Conservation (phyloP, 2,329 filamentous ascomycete species). For the Pyrenophora teres region DNA sequence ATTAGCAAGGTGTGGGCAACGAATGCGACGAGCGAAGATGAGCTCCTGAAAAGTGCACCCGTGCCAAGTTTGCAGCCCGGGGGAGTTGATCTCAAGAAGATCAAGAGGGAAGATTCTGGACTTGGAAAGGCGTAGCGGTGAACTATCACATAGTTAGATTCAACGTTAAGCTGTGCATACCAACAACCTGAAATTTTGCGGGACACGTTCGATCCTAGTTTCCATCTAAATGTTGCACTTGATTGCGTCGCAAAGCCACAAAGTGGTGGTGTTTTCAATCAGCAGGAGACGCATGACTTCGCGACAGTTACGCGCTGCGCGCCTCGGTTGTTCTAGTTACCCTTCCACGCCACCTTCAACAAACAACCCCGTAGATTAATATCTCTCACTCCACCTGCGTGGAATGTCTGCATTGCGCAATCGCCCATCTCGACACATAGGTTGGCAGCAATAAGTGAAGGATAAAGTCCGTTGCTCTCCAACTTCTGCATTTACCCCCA, state of each 20-base stretch:
- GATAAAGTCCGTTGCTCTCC: background rate
- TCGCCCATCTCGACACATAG: background rate
- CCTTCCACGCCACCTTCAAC: slow-evolving; percentile 10
- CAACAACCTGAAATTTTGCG: background rate
- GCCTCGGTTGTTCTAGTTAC: slow-evolving; percentile 20
- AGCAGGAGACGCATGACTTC: slow-evolving; percentile 15
- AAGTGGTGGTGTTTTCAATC: background rate
- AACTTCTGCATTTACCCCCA: slow-evolving; percentile 2
- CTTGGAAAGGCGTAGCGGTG: slow-evolving; percentile 11
- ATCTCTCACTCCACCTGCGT: background rate
- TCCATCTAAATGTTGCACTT: background rate
- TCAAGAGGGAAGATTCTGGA: slow-evolving; percentile 20
- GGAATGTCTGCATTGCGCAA: background rate
- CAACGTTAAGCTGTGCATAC: background rate
- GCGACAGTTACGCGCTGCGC: slow-evolving; percentile 24
- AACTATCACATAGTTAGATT: slow-evolving; percentile 16
- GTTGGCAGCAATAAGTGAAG: slow-evolving; percentile 2
- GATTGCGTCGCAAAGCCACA: background rate
- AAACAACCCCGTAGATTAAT: slow-evolving; percentile 11
- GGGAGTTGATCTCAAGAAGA: slow-evolving; percentile 24
- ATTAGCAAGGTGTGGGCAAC: slow-evolving; percentile 91
- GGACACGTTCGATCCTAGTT: background rate
- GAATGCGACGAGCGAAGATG: slow-evolving; percentile 59
- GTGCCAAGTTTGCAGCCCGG: slow-evolving; percentile 28
- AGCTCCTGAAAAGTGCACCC: slow-evolving; percentile 35